Percentiles rank a stretch among this genome's conserved stretches.
These are phyloP conservation scores for Backusella parvicylindrica DNA, from an alignment of 192 early-diverging fungal species.

Conservation along the genomic window DNA sequence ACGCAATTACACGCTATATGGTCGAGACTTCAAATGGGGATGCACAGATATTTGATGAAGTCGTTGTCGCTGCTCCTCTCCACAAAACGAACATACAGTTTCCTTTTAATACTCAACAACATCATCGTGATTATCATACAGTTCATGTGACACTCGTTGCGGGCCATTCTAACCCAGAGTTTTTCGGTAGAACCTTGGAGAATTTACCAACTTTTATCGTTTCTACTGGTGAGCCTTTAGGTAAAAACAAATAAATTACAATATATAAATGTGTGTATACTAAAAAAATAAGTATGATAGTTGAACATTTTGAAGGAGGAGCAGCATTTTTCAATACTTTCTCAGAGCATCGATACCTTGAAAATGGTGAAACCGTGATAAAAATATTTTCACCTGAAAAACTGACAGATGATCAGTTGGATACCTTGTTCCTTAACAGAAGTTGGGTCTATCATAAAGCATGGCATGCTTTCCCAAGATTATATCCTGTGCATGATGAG, in stretches of 20 bases:
- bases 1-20: constrained; percentile 20
- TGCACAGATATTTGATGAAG: constrained; percentile 49
- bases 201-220: constrained; percentile 46
- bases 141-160: constrained; percentile 61
- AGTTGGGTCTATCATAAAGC: constrained; percentile 49
- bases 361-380: constrained; percentile 43
- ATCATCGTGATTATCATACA: constrained; percentile 34
- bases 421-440: constrained; percentile 39
- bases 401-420: constrained; percentile 41
- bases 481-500: constrained; percentile 31
- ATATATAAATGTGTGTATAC: not conserved
- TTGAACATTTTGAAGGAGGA: constrained; percentile 29
- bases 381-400: constrained; percentile 55
- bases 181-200: constrained; percentile 37
- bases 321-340: constrained; percentile 42
- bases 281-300: not conserved
- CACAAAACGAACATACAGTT: constrained; percentile 11
- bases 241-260: not conserved
- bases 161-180: constrained; percentile 45
- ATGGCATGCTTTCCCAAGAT: constrained; percentile 60
- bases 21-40: constrained; percentile 33
- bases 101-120: not conserved
- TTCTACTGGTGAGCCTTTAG: constrained; percentile 35
- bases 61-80: constrained; percentile 60
- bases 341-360: constrained; percentile 32